Evolutionary conservation across 2,329 filamentous ascomycete genomes (phyloP).

Genomic region (Monilinia fructicola): DNA sequence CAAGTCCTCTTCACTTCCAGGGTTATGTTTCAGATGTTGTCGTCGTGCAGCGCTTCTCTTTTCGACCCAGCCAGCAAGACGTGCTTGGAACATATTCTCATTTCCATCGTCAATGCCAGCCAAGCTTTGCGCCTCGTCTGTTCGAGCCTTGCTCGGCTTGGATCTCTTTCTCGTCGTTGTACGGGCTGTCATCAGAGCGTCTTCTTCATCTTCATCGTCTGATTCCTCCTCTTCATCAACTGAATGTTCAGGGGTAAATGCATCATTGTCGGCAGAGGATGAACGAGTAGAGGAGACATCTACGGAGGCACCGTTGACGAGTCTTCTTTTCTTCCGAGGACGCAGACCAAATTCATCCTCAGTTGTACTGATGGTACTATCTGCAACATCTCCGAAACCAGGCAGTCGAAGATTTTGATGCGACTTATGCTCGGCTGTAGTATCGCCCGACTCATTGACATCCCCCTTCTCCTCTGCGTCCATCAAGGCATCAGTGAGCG

Average conservation of each 20-base stretch:
- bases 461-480: constrained; percentile 73
- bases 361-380: constrained; percentile 39
- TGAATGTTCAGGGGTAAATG: constrained; percentile 31
- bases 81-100: constrained; percentile 73
- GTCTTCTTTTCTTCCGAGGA: constrained; percentile 56
- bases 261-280: constrained; percentile 40
- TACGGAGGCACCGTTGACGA: constrained; percentile 41
- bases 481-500: constrained; percentile 73
- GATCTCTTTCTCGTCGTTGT: constrained; percentile 42
- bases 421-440: constrained; percentile 54
- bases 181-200: constrained; percentile 44
- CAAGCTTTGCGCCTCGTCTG: constrained; percentile 41
- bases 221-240: constrained; percentile 37
- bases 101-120: constrained; percentile 78
- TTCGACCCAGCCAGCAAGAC: constrained; percentile 73
- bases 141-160: constrained; percentile 29
- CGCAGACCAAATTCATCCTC: constrained; percentile 58
- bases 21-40: constrained; percentile 42
- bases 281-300: constrained; percentile 30
- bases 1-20: constrained; percentile 46
- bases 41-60: constrained; percentile 60
- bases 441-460: constrained; percentile 43
- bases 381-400: constrained; percentile 61
- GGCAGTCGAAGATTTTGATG: constrained; percentile 73
- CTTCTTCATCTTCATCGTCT: constrained; percentile 38